These are phyloP conservation scores for Tolypocladium guangdongense DNA, from an alignment of 2,329 filamentous ascomycete species.

Conservation along the genomic window DNA sequence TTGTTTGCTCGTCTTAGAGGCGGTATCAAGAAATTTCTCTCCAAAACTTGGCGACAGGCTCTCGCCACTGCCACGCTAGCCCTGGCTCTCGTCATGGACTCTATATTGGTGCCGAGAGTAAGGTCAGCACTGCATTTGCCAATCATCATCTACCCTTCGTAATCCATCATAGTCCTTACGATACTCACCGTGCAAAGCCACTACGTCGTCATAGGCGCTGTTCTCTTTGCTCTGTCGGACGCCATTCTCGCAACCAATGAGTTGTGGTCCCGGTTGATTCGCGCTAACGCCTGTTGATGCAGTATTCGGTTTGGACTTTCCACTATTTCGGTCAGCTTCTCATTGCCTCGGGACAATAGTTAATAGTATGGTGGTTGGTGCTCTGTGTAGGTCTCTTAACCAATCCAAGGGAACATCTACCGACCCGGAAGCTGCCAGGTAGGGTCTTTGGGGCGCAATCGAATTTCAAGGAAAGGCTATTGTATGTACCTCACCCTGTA, in stretches of 20 bases:
- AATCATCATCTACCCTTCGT: conserved; percentile 19
- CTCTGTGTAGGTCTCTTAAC: too few relatives aligned
- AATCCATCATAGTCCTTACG: conserved; percentile 20
- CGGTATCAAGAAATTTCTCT: conserved; percentile 3
- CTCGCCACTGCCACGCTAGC: conserved; percentile 9
- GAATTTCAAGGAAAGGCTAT: too few relatives aligned
- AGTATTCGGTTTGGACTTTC: conserved; percentile 21
- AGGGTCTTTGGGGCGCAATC: too few relatives aligned
- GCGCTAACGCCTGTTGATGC: conserved; percentile 17
- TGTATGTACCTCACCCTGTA: too few relatives aligned
- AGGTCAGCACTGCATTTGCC: conserved; percentile 12
- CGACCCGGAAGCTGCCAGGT: too few relatives aligned
- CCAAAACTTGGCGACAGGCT: conserved; percentile 6
- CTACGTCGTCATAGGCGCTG: conserved; percentile 14
- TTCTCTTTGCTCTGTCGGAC: conserved; percentile 23
- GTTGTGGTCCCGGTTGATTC: conserved; percentile 18
- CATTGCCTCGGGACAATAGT: conserved; percentile 12
- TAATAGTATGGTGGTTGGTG: background rate
- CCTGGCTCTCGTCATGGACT: conserved; percentile 15
- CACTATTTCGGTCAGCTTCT: conserved; percentile 24
- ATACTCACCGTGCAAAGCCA: conserved; percentile 15
- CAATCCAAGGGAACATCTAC: too few relatives aligned
- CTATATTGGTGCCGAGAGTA: conserved; percentile 16
- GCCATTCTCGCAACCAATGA: conserved; percentile 19
- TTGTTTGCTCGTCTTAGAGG: conserved; percentile 11